Evolutionary conservation across 2,329 filamentous ascomycete genomes (phyloP).

Genomic region (Pseudogymnoascus pannorum): DNA sequence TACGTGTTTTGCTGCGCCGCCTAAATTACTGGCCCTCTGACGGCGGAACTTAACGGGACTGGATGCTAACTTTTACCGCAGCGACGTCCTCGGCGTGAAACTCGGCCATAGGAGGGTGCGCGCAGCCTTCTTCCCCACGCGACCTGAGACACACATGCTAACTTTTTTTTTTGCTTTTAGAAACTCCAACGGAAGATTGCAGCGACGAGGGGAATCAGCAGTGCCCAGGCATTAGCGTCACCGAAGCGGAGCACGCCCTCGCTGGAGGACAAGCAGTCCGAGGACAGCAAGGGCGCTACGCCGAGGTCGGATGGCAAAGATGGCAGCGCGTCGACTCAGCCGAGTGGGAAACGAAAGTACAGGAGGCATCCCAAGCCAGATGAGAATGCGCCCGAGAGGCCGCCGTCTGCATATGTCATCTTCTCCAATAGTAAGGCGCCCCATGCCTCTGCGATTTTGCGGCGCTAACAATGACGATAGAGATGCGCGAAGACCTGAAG

Average conservation of each 20-base stretch:
- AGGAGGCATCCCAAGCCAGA: conserved; percentile 73
- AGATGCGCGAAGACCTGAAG: conserved; percentile 67
- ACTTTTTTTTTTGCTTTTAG: conserved; percentile 35
- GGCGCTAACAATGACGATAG: conserved; percentile 33
- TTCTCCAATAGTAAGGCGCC: conserved; percentile 69
- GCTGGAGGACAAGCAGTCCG: conserved; percentile 50
- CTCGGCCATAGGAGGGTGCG: conserved; percentile 72
- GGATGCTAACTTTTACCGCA: conserved; percentile 29
- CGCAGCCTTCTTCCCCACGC: conserved; percentile 10
- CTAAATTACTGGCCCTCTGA: conserved; percentile 3
- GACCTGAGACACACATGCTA: conserved; percentile 10
- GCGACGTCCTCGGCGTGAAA: conserved; percentile 68
- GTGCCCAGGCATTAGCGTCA: conserved; percentile 29
- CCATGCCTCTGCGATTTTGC: conserved; percentile 15
- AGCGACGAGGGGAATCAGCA: conserved; percentile 55
- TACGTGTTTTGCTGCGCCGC: conserved; percentile 29
- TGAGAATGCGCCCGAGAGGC: conserved; percentile 70
- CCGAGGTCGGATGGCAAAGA: conserved; percentile 38
- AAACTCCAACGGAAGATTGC: conserved; percentile 80
- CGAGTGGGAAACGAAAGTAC: conserved; percentile 62
- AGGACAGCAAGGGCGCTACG: conserved; percentile 44
- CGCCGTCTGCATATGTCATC: conserved; percentile 75
- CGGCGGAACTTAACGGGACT: neutral
- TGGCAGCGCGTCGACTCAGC: conserved; percentile 35
- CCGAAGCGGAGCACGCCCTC: conserved; percentile 36